These are phyloP conservation scores for Botrytis aclada DNA, from an alignment of 2,329 filamentous ascomycete species.

Conservation along the genomic window DNA sequence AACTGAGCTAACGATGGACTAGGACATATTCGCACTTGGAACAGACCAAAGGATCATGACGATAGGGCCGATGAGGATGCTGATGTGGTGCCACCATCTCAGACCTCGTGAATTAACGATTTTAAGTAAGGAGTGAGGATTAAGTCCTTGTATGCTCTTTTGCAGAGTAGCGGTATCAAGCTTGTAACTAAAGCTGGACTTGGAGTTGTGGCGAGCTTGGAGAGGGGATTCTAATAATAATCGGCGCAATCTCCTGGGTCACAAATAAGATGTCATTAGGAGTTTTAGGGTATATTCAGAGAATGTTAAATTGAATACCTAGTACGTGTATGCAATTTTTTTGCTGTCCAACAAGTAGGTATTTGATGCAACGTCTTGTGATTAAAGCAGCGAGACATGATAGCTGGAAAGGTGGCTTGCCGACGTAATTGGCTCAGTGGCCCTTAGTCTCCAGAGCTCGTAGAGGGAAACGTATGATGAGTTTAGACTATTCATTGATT, in stretches of 20 bases:
- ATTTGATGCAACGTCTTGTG: neutral
- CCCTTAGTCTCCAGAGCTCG: neutral
- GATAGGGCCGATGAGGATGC: constrained; percentile 6
- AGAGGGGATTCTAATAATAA: neutral
- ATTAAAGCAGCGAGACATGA: neutral
- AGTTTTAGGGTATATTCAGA: neutral
- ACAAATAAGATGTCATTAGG: neutral
- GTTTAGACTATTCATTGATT: neutral
- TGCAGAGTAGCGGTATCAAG: neutral
- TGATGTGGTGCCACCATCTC: constrained; percentile 7
- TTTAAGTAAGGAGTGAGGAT: neutral
- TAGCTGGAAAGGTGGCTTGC: neutral
- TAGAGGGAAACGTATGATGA: neutral
- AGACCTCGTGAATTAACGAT: neutral
- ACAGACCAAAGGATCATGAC: constrained; percentile 27
- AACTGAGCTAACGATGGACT: neutral
- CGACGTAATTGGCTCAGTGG: neutral
- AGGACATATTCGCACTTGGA: constrained; percentile 34
- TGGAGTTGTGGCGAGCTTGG: constrained; percentile 4
- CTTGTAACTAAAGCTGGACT: neutral
- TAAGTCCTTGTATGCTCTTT: neutral
- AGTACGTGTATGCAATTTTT: neutral
- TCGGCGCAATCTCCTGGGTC: neutral
- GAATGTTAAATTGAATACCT: neutral
- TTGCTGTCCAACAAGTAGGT: neutral